A percentile compares a stretch with the other conserved stretches of the same genome.
Conservation (phyloP, 257 asterid species). For the Solanum virginianum region DNA sequence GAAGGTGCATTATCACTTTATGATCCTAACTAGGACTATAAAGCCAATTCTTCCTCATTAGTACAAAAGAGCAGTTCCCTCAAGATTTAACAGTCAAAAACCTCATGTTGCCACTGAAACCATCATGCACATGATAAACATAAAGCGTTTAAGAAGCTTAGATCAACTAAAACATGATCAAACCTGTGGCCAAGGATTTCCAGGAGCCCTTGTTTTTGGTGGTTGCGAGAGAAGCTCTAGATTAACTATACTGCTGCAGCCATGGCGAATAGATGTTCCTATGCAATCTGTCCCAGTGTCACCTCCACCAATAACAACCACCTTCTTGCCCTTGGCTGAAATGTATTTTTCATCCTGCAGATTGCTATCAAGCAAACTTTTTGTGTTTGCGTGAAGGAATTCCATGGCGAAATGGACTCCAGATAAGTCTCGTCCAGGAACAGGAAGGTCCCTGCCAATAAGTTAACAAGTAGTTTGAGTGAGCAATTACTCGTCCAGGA, state of each 20-base stretch:
- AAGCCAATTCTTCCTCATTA: not conserved
- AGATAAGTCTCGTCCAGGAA: slow-evolving; percentile 88
- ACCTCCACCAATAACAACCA: slow-evolving; percentile 98
- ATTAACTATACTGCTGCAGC: slow-evolving; percentile 66
- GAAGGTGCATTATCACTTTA: not conserved
- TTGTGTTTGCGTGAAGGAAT: slow-evolving; percentile 93
- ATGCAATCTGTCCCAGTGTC: slow-evolving; percentile 98
- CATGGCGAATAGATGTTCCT: slow-evolving; percentile 93
- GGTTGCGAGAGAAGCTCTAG: slow-evolving; percentile 96
- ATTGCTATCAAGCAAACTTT: slow-evolving; percentile 87
- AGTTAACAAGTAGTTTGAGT: not conserved
- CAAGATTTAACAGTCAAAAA: not conserved
- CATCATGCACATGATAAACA: not conserved
- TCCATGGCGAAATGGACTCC: slow-evolving; percentile 99
- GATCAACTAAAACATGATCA: not conserved
- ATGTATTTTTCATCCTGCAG: slow-evolving; percentile 81
- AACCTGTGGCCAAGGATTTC: slow-evolving; percentile 99
- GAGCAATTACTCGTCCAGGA: not conserved
- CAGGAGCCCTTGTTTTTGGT: slow-evolving; percentile 81
- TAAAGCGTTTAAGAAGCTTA: not conserved
- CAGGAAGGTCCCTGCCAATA: slow-evolving; percentile 77
- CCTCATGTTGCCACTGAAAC: not conserved
- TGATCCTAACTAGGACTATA: not conserved
- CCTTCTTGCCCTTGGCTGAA: slow-evolving; percentile 92
- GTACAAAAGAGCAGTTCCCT: not conserved